Evolutionary conservation across 2,329 filamentous ascomycete species (phyloP), one percentile per base, ranked within the genome.

Genomic region (Cladosporium sp.): DNA sequence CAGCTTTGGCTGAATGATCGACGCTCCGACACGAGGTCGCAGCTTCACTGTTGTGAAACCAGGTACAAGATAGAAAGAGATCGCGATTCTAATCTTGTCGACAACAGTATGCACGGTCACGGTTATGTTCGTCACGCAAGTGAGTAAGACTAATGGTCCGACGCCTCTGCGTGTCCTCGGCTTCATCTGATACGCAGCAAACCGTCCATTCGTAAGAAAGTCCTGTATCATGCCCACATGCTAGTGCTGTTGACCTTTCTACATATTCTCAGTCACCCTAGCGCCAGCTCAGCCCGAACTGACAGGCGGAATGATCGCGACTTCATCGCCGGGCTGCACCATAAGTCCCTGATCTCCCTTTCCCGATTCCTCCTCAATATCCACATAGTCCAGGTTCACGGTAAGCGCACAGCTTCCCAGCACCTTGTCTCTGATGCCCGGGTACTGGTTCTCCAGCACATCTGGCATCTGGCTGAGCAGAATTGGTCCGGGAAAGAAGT

Each of bases 271-370:
- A 12, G 8, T 15, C 4, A 8, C 42, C 25, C 20, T 24, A 10
- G 13, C 9, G 3, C 13, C 24, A 28, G 24, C 47, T 81, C 72
- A 94, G 4, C 90, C 90, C 36, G 90, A 91, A 77, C 90, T 95
- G 63, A 95, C 91, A 9, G 91, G 90, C 34, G 91, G 90, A 58
- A 95, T 93, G 35, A 95, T 88, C 40, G 88, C 91, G 56, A 95
- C 89, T 75, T 95, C 91, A 69, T 95, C 90, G 25, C 87, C 89
- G 61, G 84, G 83, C 52, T 84, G 74, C 58, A 95, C 88, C 57
- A 83, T 70, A 24, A 78, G 64, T 15, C 75, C 75, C 8, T 69
- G 68, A 15, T 66, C 67, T 17, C 74, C 75, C 47, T 73, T 73
- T 12, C 71, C 72, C 17, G 72, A 72, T 32, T 78, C 77, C 4